Conservation (phyloP, 2,329 filamentous ascomycete species). For the Plectosphaerella cucumerina region DNA sequence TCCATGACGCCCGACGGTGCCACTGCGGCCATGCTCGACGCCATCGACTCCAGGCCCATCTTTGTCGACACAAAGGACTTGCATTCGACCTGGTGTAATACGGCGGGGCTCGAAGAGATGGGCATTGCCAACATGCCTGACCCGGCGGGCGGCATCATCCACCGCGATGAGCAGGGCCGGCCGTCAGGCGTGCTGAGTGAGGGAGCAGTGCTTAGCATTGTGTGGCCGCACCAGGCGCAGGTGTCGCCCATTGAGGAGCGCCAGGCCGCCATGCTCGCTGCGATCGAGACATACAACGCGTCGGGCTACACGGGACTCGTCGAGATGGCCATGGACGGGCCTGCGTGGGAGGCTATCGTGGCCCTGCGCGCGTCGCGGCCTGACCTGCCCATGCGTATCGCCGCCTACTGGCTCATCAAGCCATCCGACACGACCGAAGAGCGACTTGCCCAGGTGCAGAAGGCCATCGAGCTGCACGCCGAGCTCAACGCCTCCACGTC, state of each 20-base stretch:
- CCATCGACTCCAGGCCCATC: constrained; percentile 43
- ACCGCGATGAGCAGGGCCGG: constrained; percentile 31
- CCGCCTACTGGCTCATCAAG: constrained; percentile 39
- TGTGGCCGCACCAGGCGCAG: constrained; percentile 36
- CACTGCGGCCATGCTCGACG: constrained; percentile 44
- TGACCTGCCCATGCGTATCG: constrained; percentile 29
- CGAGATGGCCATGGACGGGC: constrained; percentile 46
- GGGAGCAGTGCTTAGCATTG: constrained; percentile 32
- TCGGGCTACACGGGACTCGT: constrained; percentile 39
- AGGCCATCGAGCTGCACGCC: constrained; percentile 28
- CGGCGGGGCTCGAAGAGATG: constrained; percentile 35
- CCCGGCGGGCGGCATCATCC: constrained; percentile 35
- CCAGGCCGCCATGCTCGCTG: constrained; percentile 28
- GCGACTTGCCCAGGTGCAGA: constrained; percentile 30
- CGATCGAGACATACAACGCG: constrained; percentile 31
- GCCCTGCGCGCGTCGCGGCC: constrained; percentile 4
- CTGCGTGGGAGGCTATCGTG: constrained; percentile 33
- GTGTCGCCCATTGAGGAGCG: constrained; percentile 31
- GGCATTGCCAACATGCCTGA: constrained; percentile 30
- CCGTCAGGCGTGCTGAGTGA: constrained; percentile 36
- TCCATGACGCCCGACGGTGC: constrained; percentile 41
- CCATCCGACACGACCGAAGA: constrained; percentile 26
- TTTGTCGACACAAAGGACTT: constrained; percentile 39
- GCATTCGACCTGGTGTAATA: constrained; percentile 41
- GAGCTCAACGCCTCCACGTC: constrained; percentile 20